These are phyloP conservation scores for Clathrospora elynae DNA, from an alignment of 2,329 filamentous ascomycete species.

Conservation along the genomic window DNA sequence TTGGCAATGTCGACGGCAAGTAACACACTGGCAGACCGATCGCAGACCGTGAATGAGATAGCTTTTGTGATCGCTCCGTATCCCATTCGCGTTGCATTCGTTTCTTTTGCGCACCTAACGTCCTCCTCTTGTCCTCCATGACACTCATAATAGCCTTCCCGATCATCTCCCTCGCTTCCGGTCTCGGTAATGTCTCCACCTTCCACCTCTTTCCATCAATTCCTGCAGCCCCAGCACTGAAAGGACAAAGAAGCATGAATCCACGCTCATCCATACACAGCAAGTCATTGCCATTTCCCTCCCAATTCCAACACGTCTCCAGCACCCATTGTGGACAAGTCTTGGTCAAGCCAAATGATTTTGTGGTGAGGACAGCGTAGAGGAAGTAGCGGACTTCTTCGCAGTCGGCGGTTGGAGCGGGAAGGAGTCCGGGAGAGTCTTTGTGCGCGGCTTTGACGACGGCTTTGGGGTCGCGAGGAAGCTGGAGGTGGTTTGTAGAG, in stretches of 20 bases:
- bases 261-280: constrained; percentile 11
- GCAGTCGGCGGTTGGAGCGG: neutral
- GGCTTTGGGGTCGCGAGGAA: too few species aligned
- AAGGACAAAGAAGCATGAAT: constrained; percentile 18
- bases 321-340: constrained; percentile 33
- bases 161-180: constrained; percentile 1
- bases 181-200: neutral
- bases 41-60: too few species aligned
- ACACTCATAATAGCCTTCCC: neutral
- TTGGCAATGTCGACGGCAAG: too few species aligned
- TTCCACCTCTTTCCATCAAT: constrained; percentile 2
- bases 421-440: constrained; percentile 1
- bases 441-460: neutral
- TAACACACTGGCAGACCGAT: too few species aligned
- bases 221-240: constrained; percentile 6
- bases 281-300: constrained; percentile 20
- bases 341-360: constrained; percentile 13
- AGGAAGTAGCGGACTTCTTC: constrained; percentile 28
- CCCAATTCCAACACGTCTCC: constrained; percentile 29
- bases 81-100: neutral
- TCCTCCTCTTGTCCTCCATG: neutral
- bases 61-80: neutral
- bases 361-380: constrained; percentile 25
- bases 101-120: neutral
- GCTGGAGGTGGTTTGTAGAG: too few species aligned